Conservation (phyloP, 768 basidiomycete genomes). For the Amanita thiersii region DNA sequence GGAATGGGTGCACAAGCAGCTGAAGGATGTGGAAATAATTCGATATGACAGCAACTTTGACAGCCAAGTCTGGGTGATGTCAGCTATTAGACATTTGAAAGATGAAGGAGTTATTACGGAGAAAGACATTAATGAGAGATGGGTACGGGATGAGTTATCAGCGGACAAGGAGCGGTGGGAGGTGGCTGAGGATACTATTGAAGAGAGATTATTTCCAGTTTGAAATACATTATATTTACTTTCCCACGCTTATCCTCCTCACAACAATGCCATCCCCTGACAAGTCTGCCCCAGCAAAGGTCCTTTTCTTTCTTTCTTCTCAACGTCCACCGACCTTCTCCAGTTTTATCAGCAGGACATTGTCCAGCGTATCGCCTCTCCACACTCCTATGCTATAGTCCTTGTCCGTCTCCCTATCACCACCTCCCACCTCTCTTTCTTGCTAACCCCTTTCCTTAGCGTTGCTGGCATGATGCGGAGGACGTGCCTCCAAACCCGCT, state of each 20-base stretch:
- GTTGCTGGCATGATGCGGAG: constrained; percentile 87
- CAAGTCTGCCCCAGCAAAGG: constrained; percentile 3
- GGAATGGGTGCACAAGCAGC: constrained; percentile 15
- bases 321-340: not conserved
- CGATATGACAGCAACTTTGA: constrained; percentile 17
- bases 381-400: constrained; percentile 49
- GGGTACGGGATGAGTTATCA: not conserved
- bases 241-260: not conserved
- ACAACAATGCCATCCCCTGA: not conserved
- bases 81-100: constrained; percentile 16
- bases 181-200: constrained; percentile 16
- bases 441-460: constrained; percentile 31
- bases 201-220: not conserved
- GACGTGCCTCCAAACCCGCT: constrained; percentile 42
- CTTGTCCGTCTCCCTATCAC: constrained; percentile 36
- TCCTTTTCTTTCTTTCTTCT: constrained; percentile 1
- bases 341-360: constrained; percentile 68
- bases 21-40: constrained; percentile 14
- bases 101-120: constrained; percentile 14
- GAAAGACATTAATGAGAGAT: constrained; percentile 12
- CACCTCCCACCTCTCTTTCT: not conserved
- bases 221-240: too few species aligned
- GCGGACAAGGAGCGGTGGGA: constrained; percentile 17
- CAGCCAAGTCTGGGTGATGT: constrained; percentile 20
- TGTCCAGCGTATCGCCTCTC: constrained; percentile 37